Percentiles rank a stretch among this genome's conserved stretches.
Conservation (phyloP, 179 eudicot species). For the Sideroxylon spinosum region DNA sequence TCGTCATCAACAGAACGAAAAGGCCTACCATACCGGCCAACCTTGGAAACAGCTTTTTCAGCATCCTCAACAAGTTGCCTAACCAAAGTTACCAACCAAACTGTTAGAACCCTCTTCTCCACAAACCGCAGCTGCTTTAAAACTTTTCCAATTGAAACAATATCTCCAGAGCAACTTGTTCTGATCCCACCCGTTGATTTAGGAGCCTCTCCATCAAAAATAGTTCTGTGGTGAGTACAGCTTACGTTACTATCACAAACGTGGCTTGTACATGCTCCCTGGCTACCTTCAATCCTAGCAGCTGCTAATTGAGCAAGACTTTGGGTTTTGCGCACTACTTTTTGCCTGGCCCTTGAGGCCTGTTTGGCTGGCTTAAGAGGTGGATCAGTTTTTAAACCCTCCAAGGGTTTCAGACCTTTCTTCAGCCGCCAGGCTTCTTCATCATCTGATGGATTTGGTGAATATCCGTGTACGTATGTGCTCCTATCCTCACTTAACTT, state of each 20-base stretch:
- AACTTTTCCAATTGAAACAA: conserved; percentile 61
- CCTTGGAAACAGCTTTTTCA: conserved; percentile 51
- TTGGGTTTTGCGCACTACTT: conserved; percentile 82
- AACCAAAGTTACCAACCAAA: conserved; percentile 67
- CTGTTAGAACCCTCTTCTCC: conserved; percentile 63
- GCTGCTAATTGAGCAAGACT: conserved; percentile 90
- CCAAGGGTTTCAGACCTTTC: conserved; percentile 61
- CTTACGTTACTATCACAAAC: conserved; percentile 75
- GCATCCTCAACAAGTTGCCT: conserved; percentile 70
- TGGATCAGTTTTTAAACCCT: conserved; percentile 55
- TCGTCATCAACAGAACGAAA: conserved; percentile 59
- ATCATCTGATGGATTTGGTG: conserved; percentile 49
- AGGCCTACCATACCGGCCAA: conserved; percentile 49
- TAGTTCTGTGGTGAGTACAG: conserved; percentile 80
- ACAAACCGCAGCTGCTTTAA: conserved; percentile 58
- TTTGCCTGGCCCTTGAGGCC: conserved; percentile 80
- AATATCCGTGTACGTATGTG: conserved; percentile 39
- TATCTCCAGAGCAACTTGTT: conserved; percentile 38
- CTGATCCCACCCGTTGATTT: conserved; percentile 40
- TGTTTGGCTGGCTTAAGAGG: conserved; percentile 84
- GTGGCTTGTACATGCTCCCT: conserved; percentile 98
- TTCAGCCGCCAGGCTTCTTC: conserved; percentile 89
- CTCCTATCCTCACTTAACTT: conserved; percentile 63
- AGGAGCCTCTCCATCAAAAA: conserved; percentile 50
- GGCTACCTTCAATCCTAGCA: conserved; percentile 93